phyloP scores from a whole-genome alignment of 257 asterid genomes.

The Fraxinus excelsior region DNA sequence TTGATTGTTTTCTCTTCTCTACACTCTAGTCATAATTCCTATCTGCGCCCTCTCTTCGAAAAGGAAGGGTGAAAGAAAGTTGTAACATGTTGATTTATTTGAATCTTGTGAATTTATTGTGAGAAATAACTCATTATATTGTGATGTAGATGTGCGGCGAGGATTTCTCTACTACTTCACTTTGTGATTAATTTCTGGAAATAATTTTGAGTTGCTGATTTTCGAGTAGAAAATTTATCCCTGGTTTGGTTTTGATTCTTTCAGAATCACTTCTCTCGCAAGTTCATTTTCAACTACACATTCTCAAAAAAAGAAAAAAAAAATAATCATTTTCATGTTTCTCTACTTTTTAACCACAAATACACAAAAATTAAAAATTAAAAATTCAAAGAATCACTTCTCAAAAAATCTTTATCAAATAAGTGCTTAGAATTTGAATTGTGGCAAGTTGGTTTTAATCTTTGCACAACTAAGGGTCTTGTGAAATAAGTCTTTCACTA shows the following conservation, averaged over 20 bases:
- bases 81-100: background rate
- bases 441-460: background rate
- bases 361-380: too few species aligned
- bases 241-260: too few species aligned
- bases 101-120: background rate
- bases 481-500: background rate
- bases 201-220: background rate
- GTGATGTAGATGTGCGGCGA: background rate
- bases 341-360: too few species aligned
- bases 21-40: background rate
- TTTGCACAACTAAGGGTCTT: background rate
- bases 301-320: too few species aligned
- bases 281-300: too few species aligned
- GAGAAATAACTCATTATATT: background rate
- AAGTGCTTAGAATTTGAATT: background rate
- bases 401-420: too few species aligned
- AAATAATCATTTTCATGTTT: too few species aligned
- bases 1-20: conserved; percentile 9
- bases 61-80: background rate
- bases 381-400: too few species aligned
- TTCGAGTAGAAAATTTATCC: background rate
- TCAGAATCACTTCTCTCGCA: too few species aligned
- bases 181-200: background rate
- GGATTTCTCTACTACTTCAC: background rate
- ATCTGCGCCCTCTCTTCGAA: too few species aligned